Percentiles rank a stretch among this genome's conserved stretches.
Conservation (phyloP, 306 rosid species). For the Casuarina glauca region DNA sequence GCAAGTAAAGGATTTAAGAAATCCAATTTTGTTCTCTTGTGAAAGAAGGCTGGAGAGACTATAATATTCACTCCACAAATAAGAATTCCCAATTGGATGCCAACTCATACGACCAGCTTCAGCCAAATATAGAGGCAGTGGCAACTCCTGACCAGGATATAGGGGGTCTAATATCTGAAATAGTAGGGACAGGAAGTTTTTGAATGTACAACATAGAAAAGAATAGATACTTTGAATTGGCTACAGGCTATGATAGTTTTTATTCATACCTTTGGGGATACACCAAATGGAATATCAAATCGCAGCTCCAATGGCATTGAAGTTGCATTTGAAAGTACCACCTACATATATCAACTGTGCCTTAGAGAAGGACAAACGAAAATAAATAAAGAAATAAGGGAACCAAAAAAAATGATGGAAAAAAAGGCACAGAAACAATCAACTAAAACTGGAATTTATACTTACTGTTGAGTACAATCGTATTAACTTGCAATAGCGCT, state of each 20-base stretch:
- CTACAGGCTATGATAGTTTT: background rate
- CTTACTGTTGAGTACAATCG: slow-evolving; percentile 88
- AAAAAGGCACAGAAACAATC: slow-evolving; percentile 8
- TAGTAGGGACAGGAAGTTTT: background rate
- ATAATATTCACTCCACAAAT: slow-evolving; percentile 92
- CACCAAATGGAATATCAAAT: slow-evolving; percentile 92
- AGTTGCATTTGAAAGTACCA: slow-evolving; percentile 81
- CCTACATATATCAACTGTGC: slow-evolving; percentile 50
- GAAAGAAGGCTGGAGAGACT: slow-evolving; percentile 76
- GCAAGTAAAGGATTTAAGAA: slow-evolving; percentile 78
- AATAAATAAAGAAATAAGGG: background rate
- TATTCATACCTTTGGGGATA: slow-evolving; percentile 75
- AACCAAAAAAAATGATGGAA: background rate
- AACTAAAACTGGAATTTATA: slow-evolving; percentile 28
- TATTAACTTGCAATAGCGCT: slow-evolving; percentile 81
- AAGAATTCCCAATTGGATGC: slow-evolving; percentile 86
- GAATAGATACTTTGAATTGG: background rate
- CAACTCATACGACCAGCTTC: slow-evolving; percentile 92
- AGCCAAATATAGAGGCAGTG: slow-evolving; percentile 92
- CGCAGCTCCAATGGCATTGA: slow-evolving; percentile 81
- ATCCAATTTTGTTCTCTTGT: slow-evolving; percentile 65
- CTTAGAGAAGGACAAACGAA: slow-evolving; percentile 11
- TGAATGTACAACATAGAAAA: background rate
- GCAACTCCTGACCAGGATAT: slow-evolving; percentile 85
- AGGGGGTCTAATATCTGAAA: slow-evolving; percentile 86